Base-by-base conservation (phyloP, 768 basidiomycete species). In the Leccinum subgranulosum region DNA sequence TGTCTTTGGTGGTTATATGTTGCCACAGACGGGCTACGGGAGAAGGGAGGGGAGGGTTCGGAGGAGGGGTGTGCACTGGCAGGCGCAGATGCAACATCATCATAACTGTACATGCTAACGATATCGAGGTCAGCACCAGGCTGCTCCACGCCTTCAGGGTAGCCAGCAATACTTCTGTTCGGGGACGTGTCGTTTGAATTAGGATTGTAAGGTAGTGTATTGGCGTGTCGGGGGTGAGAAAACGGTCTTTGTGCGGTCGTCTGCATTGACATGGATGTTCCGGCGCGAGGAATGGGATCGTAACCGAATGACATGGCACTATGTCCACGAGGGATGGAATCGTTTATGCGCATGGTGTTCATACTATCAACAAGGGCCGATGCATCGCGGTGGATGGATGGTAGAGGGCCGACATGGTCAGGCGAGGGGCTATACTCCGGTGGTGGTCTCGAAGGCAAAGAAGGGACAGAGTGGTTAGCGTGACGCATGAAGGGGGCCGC, bases 181-280 rank as follows among this genome's bases (percentile, higher is more conserved):
- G 53, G 50, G 29, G 61, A 53, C 14, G 46, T 29, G 11, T 64
- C 67, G 19, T 62, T 58, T 25, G 60, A 47, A 55, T 69, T 68
- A 43, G 66, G 67, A 10, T 64, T 53, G 45, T 69, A 63, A 11
- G 80, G 76, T 12, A 82, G 65, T 12, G 80, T 78, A 49, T 78
- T 70, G 8, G 75, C 74, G 63, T 77, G 74, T 51, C 77, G 74
- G 50, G 76, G 77, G 53, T 66, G 76, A 49, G 64, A 69, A 51
- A 69, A 71, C 50, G 64, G 65, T 59, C 64, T 69, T 55, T 66
- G 62, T 21, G 65, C 53, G 41, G 69, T 64, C 55, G 72, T 68
- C 51, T 75, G 77, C 63, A 75, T 69, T 15, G 84, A 83, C 78
- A 85, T 80, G 31, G 85, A 82, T 19, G 85, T 85, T 17, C 79